phyloP scores from a whole-genome alignment of 164 flowering plant species.

The Umbellularia californica region DNA sequence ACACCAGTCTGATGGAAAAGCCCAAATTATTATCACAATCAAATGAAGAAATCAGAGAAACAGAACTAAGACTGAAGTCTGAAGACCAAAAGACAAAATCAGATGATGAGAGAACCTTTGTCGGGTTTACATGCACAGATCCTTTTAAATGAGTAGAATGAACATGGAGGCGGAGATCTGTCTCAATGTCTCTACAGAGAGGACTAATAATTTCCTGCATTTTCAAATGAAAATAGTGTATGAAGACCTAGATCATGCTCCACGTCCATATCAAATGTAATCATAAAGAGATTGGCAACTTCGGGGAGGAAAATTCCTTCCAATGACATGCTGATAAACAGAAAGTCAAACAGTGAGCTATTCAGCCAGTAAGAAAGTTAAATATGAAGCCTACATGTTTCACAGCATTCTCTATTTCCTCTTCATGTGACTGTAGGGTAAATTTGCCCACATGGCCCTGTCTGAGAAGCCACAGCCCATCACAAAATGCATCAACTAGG shows the following conservation, averaged over 20 bases:
- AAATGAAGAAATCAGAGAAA: neutral
- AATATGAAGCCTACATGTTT: slow-evolving; percentile 16
- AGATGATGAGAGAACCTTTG: slow-evolving; percentile 21
- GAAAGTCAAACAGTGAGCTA: neutral
- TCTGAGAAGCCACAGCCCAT: slow-evolving; percentile 26
- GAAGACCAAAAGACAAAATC: neutral
- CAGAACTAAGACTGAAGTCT: neutral
- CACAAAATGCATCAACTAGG: slow-evolving; percentile 28
- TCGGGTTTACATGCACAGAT: slow-evolving; percentile 27
- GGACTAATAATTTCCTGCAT: slow-evolving; percentile 27
- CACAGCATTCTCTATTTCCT: slow-evolving; percentile 25
- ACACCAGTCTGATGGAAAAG: slow-evolving; percentile 29
- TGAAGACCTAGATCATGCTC: neutral
- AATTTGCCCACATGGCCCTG: slow-evolving; percentile 21
- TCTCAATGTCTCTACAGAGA: slow-evolving; percentile 30
- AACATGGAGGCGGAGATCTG: slow-evolving; percentile 35
- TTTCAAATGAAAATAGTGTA: slow-evolving; percentile 1
- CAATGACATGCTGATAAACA: neutral
- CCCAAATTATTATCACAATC: slow-evolving; percentile 7
- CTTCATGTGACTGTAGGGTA: slow-evolving; percentile 18
- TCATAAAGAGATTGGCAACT: neutral
- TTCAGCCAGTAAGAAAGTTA: neutral
- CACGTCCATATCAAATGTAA: neutral
- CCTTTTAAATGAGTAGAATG: slow-evolving; percentile 26
- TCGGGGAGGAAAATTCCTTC: neutral